phyloP scores from a whole-genome alignment of 305 asterid species.

The Rubia occidens region DNA sequence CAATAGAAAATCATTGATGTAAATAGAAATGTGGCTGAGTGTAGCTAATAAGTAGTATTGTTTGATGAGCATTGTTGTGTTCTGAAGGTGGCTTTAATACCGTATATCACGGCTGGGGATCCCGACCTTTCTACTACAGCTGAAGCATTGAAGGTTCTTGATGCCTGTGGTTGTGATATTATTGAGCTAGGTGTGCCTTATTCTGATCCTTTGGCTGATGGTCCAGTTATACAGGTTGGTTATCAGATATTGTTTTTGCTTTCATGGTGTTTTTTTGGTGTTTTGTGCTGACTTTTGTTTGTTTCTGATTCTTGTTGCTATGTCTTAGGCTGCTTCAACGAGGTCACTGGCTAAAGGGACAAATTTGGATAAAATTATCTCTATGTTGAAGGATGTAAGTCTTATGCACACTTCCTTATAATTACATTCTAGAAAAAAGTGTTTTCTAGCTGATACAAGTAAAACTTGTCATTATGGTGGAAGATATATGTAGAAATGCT shows the following conservation, averaged over 20 bases:
- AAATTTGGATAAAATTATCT: slow-evolving; percentile 57
- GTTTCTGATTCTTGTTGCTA: slow-evolving; percentile 8
- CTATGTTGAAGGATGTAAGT: slow-evolving; percentile 85
- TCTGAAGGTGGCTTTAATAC: slow-evolving; percentile 78
- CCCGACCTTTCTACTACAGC: slow-evolving; percentile 85
- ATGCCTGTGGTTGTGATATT: slow-evolving; percentile 81
- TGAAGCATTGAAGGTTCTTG: slow-evolving; percentile 78
- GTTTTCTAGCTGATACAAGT: neutral
- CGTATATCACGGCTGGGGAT: slow-evolving; percentile 93
- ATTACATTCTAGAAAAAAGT: neutral
- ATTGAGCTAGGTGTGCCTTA: slow-evolving; percentile 92
- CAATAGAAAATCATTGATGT: neutral
- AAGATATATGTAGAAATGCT: neutral
- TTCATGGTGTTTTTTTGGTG: neutral
- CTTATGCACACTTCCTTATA: neutral
- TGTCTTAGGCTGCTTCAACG: slow-evolving; percentile 72
- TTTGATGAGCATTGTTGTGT: slow-evolving; percentile 8
- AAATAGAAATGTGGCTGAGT: neutral
- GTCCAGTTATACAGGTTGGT: slow-evolving; percentile 87
- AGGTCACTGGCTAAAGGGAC: slow-evolving; percentile 71
- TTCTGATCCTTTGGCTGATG: slow-evolving; percentile 97
- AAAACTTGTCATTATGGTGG: neutral
- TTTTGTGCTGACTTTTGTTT: neutral
- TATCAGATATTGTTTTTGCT: neutral
- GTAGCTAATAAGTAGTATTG: neutral